A percentile compares a stretch with the other conserved stretches of the same genome.
Conservation (phyloP, 352 stramenopile genomes). For the Globisporangium uncinulatum region DNA sequence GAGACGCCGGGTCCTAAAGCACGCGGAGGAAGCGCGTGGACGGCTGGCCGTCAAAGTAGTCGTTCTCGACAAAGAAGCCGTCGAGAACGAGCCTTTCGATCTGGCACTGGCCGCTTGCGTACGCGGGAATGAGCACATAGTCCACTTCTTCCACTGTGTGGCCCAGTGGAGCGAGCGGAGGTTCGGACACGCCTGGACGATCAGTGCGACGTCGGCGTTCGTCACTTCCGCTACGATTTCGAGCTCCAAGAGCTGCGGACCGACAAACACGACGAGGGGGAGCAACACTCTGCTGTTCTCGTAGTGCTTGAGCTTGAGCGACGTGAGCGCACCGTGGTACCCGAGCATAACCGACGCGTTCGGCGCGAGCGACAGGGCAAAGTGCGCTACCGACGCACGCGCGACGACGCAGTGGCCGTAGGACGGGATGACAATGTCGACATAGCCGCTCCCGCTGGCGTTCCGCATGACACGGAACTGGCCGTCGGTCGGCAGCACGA, state of each 20-base stretch:
- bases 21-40: neutral
- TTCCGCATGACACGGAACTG: too few species aligned
- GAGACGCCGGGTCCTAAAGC: neutral
- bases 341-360: neutral
- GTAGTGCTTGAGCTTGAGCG: neutral
- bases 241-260: neutral
- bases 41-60: neutral
- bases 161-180: neutral
- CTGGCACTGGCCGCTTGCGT: neutral
- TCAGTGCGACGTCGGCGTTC: neutral
- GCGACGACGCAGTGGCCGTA: neutral
- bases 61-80: neutral
- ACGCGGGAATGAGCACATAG: neutral
- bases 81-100: neutral
- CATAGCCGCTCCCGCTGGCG: too few species aligned
- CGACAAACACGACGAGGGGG: neutral
- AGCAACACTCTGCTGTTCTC: neutral
- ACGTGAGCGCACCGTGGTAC: neutral
- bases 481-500: too few species aligned
- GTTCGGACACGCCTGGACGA: neutral
- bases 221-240: neutral
- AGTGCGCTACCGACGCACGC: neutral
- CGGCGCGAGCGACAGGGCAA: neutral
- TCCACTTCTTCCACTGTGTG: neutral
- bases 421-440: neutral